phyloP scores from a whole-genome alignment of 2,329 filamentous ascomycete genomes.

The Talaromyces amestolkiae region DNA sequence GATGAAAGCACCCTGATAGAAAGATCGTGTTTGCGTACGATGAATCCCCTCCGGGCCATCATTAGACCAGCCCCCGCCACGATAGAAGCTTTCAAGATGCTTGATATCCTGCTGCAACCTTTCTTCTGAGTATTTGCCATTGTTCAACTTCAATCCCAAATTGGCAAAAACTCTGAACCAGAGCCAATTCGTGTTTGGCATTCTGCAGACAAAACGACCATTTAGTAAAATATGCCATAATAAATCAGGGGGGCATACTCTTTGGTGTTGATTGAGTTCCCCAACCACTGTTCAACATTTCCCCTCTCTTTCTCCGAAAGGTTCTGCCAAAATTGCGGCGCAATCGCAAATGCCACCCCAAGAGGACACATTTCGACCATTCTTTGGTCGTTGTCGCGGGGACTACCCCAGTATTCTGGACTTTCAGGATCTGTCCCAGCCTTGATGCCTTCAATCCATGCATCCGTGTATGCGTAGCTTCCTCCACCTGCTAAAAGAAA shows the following conservation, averaged over 20 bases:
- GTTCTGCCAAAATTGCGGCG: constrained; percentile 18
- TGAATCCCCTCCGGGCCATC: constrained; percentile 3
- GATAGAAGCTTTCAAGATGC: constrained; percentile 10
- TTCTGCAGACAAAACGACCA: background rate
- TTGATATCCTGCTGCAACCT: background rate
- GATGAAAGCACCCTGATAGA: background rate
- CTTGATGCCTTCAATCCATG: constrained; percentile 4
- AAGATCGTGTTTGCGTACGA: background rate
- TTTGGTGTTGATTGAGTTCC: background rate
- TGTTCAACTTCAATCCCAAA: background rate
- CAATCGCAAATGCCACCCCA: constrained; percentile 22
- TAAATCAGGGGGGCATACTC: background rate
- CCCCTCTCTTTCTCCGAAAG: background rate
- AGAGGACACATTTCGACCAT: constrained; percentile 28
- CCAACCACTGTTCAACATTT: background rate
- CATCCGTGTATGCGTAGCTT: background rate
- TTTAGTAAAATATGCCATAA: background rate
- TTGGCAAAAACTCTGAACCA: constrained; percentile 13
- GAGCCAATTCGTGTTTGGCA: constrained; percentile 11
- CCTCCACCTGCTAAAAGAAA: background rate
- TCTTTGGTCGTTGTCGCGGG: constrained; percentile 25
- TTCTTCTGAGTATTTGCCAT: constrained; percentile 3
- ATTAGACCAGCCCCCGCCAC: constrained; percentile 8
- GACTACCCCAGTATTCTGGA: constrained; percentile 26
- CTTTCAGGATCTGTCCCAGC: constrained; percentile 24